phyloP scores from a whole-genome alignment of 495 filamentous ascomycete species.

The Tuber microsphaerosporum region DNA sequence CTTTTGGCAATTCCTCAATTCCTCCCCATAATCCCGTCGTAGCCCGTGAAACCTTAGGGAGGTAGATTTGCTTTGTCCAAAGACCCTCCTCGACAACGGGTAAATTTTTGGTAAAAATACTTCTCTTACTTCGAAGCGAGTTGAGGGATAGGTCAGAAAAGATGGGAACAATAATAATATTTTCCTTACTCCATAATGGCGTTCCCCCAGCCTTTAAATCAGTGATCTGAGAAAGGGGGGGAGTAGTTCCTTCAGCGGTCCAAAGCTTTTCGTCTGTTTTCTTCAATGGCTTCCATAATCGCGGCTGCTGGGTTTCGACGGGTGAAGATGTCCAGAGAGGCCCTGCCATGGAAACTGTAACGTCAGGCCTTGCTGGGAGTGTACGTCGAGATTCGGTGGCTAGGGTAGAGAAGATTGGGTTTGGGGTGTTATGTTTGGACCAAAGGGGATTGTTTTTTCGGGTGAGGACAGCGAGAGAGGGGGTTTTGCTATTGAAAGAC shows the following conservation, averaged over 20 bases:
- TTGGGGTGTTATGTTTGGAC: constrained; percentile 11
- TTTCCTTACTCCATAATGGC: constrained; percentile 27
- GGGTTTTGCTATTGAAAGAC: constrained; percentile 7
- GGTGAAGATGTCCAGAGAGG: constrained; percentile 23
- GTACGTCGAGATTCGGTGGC: background rate
- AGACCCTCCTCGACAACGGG: constrained; percentile 28
- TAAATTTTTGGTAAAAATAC: constrained; percentile 18
- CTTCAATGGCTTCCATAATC: constrained; percentile 16
- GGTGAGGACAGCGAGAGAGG: constrained; percentile 4
- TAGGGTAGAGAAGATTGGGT: background rate
- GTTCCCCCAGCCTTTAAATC: constrained; percentile 4
- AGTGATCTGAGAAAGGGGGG: constrained; percentile 4
- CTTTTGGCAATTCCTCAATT: background rate
- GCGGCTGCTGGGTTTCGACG: background rate
- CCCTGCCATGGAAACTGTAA: constrained; percentile 27
- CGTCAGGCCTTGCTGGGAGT: background rate
- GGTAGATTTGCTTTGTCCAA: constrained; percentile 13
- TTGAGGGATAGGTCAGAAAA: constrained; percentile 21
- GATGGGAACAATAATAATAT: constrained; percentile 11
- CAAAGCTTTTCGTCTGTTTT: constrained; percentile 8
- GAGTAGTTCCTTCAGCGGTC: constrained; percentile 10
- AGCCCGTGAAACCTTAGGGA: background rate
- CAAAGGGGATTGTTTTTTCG: constrained; percentile 23
- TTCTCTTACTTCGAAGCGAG: constrained; percentile 28
- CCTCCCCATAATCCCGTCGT: constrained; percentile 18